A percentile compares a stretch with the other conserved stretches of the same genome.
phyloP scores from a whole-genome alignment of 352 stramenopile species.

The Phytophthora kernoviae region DNA sequence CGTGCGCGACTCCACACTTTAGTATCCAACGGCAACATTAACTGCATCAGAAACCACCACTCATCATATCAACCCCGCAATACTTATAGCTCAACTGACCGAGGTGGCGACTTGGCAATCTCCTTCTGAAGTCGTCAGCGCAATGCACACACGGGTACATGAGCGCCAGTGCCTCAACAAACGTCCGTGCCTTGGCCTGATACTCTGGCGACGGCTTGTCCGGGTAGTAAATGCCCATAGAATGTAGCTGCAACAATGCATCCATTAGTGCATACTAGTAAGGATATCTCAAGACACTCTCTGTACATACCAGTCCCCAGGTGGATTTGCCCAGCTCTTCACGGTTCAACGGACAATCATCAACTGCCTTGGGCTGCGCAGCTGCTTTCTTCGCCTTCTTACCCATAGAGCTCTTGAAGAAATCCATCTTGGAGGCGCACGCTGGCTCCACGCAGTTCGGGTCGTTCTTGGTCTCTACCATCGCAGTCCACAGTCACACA shows the following conservation, averaged over 20 bases:
- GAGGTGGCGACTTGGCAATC: constrained; percentile 91
- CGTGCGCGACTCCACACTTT: constrained; percentile 88
- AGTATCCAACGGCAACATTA: constrained; percentile 1
- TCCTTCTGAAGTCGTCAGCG: constrained; percentile 95
- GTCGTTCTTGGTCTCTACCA: constrained; percentile 59
- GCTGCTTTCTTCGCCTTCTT: constrained; percentile 32
- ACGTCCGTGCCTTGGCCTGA: constrained; percentile 87
- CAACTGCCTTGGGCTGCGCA: constrained; percentile 17
- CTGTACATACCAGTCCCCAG: constrained; percentile 85
- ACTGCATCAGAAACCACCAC: neutral
- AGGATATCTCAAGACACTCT: no score
- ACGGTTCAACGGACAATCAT: constrained; percentile 86
- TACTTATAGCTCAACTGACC: constrained; percentile 47
- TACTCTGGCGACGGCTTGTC: constrained; percentile 93
- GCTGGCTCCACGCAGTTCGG: constrained; percentile 86
- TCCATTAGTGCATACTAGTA: neutral
- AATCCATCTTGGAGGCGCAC: constrained; percentile 85
- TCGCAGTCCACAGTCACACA: constrained; percentile 9
- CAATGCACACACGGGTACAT: constrained; percentile 96
- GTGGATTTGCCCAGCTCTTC: constrained; percentile 87
- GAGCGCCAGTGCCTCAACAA: constrained; percentile 91
- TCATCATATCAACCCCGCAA: neutral
- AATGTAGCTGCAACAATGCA: constrained; percentile 75
- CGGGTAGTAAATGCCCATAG: constrained; percentile 97
- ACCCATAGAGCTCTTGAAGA: constrained; percentile 81